These are phyloP conservation scores for Candida yuanshanica DNA, from an alignment of 805 yeast genomes.

Conservation along the genomic window DNA sequence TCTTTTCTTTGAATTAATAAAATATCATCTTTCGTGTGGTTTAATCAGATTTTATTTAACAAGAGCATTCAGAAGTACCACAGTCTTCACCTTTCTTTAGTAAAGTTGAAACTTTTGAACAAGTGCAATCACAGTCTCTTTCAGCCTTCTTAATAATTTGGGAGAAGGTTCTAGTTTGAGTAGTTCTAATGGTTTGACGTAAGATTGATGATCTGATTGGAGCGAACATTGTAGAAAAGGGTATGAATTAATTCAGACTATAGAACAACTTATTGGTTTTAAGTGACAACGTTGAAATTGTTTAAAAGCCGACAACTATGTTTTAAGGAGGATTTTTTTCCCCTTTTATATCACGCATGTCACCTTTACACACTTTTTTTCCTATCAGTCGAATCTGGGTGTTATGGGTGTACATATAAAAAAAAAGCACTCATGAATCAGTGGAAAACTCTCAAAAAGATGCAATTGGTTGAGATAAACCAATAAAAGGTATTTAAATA, in stretches of 20 bases:
- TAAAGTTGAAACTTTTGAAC: conserved; percentile 12
- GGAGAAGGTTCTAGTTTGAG: conserved; percentile 9
- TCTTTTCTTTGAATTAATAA: neutral
- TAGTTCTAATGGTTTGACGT: conserved; percentile 4
- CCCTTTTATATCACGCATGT: neutral
- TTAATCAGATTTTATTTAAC: conserved; percentile 8
- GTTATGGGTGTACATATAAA: neutral
- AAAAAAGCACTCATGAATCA: neutral
- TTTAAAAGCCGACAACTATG: too few relatives aligned
- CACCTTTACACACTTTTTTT: neutral
- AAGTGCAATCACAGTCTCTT: conserved; percentile 26
- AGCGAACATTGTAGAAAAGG: conserved; percentile 1
- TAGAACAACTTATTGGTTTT: too few relatives aligned
- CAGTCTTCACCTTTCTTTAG: conserved; percentile 21
- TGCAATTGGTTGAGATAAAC: too few relatives aligned
- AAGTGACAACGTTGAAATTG: too few relatives aligned
- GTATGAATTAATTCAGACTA: too few relatives aligned
- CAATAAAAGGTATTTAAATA: too few relatives aligned
- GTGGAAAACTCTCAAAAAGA: too few relatives aligned
- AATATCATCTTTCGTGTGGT: neutral
- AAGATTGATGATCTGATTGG: conserved; percentile 11
- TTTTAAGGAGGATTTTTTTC: neutral
- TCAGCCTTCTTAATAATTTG: conserved; percentile 11
- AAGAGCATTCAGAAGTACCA: conserved; percentile 24
- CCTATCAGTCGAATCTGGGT: neutral